Evolutionary conservation across 164 flowering plant genomes (phyloP).

Genomic region (Amborella trichopoda): DNA sequence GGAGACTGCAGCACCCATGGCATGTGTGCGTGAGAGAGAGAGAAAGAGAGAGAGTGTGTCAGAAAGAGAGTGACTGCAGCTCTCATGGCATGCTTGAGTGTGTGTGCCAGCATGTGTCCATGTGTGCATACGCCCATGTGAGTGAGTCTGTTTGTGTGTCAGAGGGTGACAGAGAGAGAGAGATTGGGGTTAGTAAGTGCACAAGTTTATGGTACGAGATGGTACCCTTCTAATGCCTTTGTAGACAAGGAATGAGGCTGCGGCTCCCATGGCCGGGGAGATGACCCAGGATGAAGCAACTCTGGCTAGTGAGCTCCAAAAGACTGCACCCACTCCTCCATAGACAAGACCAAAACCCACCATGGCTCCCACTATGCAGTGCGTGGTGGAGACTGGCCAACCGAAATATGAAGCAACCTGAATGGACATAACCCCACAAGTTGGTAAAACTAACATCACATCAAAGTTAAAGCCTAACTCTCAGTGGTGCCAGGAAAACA

Average conservation of each 20-base stretch:
- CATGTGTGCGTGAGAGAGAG: too few relatives aligned
- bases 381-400: conserved; percentile 99
- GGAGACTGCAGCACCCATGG: too few relatives aligned
- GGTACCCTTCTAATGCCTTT: conserved; percentile 97
- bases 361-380: conserved; percentile 97
- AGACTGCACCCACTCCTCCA: conserved; percentile 92
- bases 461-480: too few relatives aligned
- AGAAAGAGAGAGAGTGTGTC: too few relatives aligned
- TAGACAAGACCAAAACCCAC: conserved; percentile 93
- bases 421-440: neutral
- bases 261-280: conserved; percentile 83
- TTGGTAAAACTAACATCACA: neutral
- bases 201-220: neutral
- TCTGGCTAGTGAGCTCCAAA: conserved; percentile 90
- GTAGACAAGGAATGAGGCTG: conserved; percentile 90
- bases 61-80: too few relatives aligned
- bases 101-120: too few relatives aligned
- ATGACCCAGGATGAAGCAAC: conserved; percentile 94
- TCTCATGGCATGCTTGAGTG: too few relatives aligned
- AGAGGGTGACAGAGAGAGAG: conserved; percentile 5
- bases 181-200: too few relatives aligned
- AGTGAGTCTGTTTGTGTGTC: neutral
- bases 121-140: neutral
- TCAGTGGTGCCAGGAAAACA: too few relatives aligned
- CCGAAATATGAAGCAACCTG: conserved; percentile 95